Evolutionary conservation across 2,329 filamentous ascomycete species (phyloP), one percentile per base, ranked within the genome.

Genomic region (Stachybotrys elegans): DNA sequence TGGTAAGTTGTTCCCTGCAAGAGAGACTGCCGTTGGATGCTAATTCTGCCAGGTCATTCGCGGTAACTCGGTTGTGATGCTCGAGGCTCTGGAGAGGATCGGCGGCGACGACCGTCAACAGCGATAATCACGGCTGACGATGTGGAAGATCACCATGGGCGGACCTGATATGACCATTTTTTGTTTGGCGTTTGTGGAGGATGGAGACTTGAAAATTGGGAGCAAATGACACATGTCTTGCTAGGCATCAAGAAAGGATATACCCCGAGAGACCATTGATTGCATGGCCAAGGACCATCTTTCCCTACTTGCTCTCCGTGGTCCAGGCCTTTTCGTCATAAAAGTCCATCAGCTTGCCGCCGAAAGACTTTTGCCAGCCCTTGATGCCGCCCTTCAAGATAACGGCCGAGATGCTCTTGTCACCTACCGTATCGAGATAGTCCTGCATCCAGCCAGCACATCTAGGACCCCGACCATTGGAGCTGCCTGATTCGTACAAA

Each of bases 31-130:
- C 34, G 2, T n/a, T 8, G 3, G 21, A 38, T 6, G n/a, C n/a
- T n/a, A n/a, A n/a, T n/a, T n/a, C n/a, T n/a, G n/a, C n/a, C n/a
- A 90, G 86, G 87, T 96, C 52, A 96, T 98, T 59, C 88, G 94
- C 56, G 93, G 93, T 52, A 98, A 98, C 71, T 95, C 92, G 2
- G 91, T 98, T 21, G 91, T 98, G 44, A 96, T 98, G 92, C 80
- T 98, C 44, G 94, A 98, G 70, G 88, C 83, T 9, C 67, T 88
- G 46, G 79, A 83, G 62, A 73, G 83, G 58, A 84, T 87, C 54
- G 80, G 79, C 50, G 78, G 79, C 47, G 77, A 80, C 57, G 77
- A 83, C 51, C 67, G 67, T 54, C 65, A 63, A 57, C 57, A 65
- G 46, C 47, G 62, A 56, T 50, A 53, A 42, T 43, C n/a, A n/a